These are phyloP conservation scores for Kodamaea kaohsiungensis DNA, from an alignment of 805 yeast species.

Conservation along the genomic window DNA sequence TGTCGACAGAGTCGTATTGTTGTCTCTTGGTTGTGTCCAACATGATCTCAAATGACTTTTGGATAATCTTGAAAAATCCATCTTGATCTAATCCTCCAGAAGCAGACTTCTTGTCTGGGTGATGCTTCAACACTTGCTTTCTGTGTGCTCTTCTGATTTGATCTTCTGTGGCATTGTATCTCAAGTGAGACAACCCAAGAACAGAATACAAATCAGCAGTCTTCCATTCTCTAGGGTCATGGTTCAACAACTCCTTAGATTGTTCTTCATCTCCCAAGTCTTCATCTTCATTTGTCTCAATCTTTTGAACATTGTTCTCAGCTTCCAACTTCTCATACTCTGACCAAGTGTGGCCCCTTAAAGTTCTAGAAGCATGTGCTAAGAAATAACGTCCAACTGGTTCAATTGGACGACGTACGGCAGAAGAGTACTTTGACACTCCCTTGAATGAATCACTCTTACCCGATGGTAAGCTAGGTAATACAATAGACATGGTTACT, in stretches of 20 bases:
- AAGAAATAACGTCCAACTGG: conserved; percentile 96
- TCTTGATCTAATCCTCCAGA: conserved; percentile 87
- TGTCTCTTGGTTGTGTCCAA: conserved; percentile 83
- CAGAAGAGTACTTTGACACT: conserved; percentile 51
- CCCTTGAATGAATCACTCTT: conserved; percentile 52
- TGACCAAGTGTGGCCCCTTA: conserved; percentile 98
- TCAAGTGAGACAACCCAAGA: conserved; percentile 85
- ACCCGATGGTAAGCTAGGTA: conserved; percentile 51
- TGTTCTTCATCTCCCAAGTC: conserved; percentile 77
- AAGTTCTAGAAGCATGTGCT: conserved; percentile 94
- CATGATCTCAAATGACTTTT: conserved; percentile 91
- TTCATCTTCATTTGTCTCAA: conserved; percentile 63
- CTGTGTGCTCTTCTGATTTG: conserved; percentile 97
- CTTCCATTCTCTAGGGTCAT: conserved; percentile 99
- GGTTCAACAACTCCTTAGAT: conserved; percentile 66
- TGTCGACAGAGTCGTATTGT: conserved; percentile 95
- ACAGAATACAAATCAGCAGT: conserved; percentile 94
- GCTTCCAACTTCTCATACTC: conserved; percentile 95
- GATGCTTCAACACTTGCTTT: conserved; percentile 93
- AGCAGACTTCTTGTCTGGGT: conserved; percentile 97
- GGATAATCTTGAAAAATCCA: conserved; percentile 96
- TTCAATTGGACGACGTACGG: conserved; percentile 82
- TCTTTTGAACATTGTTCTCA: conserved; percentile 73
- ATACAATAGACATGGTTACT: conserved; percentile 36
- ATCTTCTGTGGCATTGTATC: conserved; percentile 88